These are phyloP conservation scores for Cordyceps militaris DNA, from an alignment of 2,329 filamentous ascomycete genomes.

Conservation along the genomic window DNA sequence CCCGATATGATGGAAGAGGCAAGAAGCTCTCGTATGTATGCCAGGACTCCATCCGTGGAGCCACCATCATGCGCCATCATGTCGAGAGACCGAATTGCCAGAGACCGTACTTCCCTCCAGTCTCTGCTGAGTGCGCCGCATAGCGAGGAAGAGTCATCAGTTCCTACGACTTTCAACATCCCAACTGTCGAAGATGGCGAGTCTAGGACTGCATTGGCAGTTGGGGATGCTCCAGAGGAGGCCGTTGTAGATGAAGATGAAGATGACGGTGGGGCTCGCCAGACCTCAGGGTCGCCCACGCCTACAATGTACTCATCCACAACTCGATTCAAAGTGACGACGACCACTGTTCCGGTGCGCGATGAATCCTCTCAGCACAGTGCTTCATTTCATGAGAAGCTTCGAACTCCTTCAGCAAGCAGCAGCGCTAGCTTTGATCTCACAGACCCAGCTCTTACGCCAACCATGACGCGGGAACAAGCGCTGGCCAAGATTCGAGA, in stretches of 20 bases:
- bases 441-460: constrained; percentile 52
- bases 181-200: constrained; percentile 26
- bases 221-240: constrained; percentile 3
- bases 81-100: constrained; percentile 45
- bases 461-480: constrained; percentile 65
- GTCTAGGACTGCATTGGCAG: neutral
- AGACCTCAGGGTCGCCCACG: constrained; percentile 32
- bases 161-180: constrained; percentile 35
- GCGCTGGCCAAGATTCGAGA: constrained; percentile 70
- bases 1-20: constrained; percentile 25
- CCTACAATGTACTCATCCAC: constrained; percentile 29
- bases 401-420: constrained; percentile 37
- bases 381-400: constrained; percentile 37
- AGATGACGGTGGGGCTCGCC: constrained; percentile 1
- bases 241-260: constrained; percentile 9
- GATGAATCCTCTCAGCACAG: constrained; percentile 33
- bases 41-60: constrained; percentile 55
- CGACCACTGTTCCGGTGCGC: constrained; percentile 45
- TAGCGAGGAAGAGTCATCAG: constrained; percentile 26
- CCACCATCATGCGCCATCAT: constrained; percentile 52
- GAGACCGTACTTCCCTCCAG: constrained; percentile 51
- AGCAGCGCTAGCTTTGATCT: constrained; percentile 41
- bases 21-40: constrained; percentile 35
- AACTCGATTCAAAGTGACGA: constrained; percentile 40
- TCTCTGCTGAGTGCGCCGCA: constrained; percentile 54